phyloP scores from a whole-genome alignment of 768 basidiomycete species.

The Paxillus ammoniavirescens region DNA sequence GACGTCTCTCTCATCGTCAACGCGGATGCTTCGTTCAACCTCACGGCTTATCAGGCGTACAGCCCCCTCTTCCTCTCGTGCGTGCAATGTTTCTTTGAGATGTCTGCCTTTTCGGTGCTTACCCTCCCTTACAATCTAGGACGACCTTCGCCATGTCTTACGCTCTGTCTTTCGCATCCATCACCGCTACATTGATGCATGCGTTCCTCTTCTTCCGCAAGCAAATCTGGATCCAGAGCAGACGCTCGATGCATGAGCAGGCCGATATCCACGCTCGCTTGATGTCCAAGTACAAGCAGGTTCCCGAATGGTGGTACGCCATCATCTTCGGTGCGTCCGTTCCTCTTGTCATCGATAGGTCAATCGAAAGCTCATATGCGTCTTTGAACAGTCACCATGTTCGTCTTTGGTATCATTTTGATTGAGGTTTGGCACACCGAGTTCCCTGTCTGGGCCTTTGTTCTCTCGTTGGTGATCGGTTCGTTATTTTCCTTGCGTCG shows the following conservation, averaged over 20 bases:
- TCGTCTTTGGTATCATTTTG: conserved; percentile 56
- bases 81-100: background rate
- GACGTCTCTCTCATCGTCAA: conserved; percentile 58
- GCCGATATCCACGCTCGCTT: conserved; percentile 69
- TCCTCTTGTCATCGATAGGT: background rate
- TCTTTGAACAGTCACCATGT: conserved; percentile 39
- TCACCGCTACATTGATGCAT: conserved; percentile 74
- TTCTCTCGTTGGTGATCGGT: conserved; percentile 31
- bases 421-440: conserved; percentile 62
- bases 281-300: conserved; percentile 55
- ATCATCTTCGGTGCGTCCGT: conserved; percentile 24
- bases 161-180: conserved; percentile 79
- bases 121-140: conserved; percentile 2
- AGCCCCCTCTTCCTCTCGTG: conserved; percentile 60
- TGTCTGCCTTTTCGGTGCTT: conserved; percentile 11
- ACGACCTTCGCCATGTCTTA: conserved; percentile 77
- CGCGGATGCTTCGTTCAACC: conserved; percentile 52
- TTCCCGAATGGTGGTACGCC: conserved; percentile 62
- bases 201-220: conserved; percentile 75
- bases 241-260: conserved; percentile 72
- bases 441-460: conserved; percentile 42
- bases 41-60: conserved; percentile 53
- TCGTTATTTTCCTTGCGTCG: conserved; percentile 13
- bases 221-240: conserved; percentile 71
- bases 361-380: background rate